These are phyloP conservation scores for Exophiala oligosperma DNA, from an alignment of 2,329 filamentous ascomycete genomes.

Conservation along the genomic window DNA sequence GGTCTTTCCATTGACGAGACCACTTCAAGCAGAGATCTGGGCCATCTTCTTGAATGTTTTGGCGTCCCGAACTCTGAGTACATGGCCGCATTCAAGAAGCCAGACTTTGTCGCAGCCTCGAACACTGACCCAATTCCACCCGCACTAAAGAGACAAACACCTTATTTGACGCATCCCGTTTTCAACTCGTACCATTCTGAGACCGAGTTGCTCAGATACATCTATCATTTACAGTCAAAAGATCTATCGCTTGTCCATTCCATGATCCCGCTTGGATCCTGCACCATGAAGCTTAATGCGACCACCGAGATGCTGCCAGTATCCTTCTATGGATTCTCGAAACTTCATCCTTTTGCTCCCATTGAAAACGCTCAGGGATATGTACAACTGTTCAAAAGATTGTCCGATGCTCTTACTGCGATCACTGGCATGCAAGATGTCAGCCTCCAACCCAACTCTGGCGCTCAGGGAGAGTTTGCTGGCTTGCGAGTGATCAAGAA, in stretches of 20 bases:
- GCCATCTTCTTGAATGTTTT: slow-evolving; percentile 36
- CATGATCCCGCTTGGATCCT: slow-evolving; percentile 96
- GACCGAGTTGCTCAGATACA: slow-evolving; percentile 90
- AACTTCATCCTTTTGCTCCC: slow-evolving; percentile 79
- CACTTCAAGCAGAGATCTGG: slow-evolving; percentile 29
- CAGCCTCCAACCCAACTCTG: slow-evolving; percentile 91
- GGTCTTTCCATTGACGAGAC: slow-evolving; percentile 80
- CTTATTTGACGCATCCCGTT: slow-evolving; percentile 83
- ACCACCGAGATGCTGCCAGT: slow-evolving; percentile 91
- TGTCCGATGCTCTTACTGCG: slow-evolving; percentile 73
- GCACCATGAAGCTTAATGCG: slow-evolving; percentile 97
- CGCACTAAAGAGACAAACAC: slow-evolving; percentile 66
- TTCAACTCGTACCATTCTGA: slow-evolving; percentile 96
- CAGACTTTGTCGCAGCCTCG: slow-evolving; percentile 40
- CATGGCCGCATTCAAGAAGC: slow-evolving; percentile 9
- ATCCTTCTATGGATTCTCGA: slow-evolving; percentile 71
- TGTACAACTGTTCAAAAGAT: slow-evolving; percentile 64
- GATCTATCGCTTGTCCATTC: slow-evolving; percentile 92
- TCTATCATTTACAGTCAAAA: slow-evolving; percentile 89
- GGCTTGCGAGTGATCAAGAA: slow-evolving; percentile 85
- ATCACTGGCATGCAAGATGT: slow-evolving; percentile 91
- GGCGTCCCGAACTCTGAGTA: slow-evolving; percentile 30
- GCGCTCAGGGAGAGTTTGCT: slow-evolving; percentile 92
- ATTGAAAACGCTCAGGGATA: slow-evolving; percentile 67
- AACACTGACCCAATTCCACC: slow-evolving; percentile 36